These are phyloP conservation scores for Pseudonitzschia pungens DNA, from an alignment of 108 stramenopile genomes.

Conservation along the genomic window DNA sequence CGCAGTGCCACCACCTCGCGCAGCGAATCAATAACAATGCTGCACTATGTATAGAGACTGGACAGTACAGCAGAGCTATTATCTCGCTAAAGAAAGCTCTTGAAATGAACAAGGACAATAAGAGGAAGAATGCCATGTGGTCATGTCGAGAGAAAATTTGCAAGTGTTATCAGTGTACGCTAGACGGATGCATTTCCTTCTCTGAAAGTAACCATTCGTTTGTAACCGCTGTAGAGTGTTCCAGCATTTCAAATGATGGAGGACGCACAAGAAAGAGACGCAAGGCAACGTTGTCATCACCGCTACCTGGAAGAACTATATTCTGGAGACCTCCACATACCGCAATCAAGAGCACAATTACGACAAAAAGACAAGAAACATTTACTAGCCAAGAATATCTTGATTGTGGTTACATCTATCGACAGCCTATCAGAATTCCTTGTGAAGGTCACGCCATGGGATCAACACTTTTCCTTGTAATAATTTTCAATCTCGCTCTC, in stretches of 20 bases:
- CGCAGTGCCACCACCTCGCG: not conserved
- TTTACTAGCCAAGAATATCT: not conserved
- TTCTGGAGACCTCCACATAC: not conserved
- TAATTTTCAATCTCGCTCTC: slow-evolving; percentile 34
- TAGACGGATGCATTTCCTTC: slow-evolving; percentile 25
- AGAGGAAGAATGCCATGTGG: not conserved
- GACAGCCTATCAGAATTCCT: slow-evolving; percentile 22
- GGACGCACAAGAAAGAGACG: not conserved
- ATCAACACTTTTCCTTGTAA: slow-evolving; percentile 16
- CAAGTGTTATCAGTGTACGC: slow-evolving; percentile 10
- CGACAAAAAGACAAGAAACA: not conserved
- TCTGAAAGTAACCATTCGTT: not conserved
- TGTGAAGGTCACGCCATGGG: slow-evolving; percentile 22
- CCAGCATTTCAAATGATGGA: not conserved
- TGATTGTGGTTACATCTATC: slow-evolving; percentile 17
- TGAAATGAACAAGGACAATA: slow-evolving; percentile 1
- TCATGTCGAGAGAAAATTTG: not conserved
- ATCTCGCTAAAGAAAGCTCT: slow-evolving; percentile 18
- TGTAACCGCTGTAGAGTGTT: not conserved
- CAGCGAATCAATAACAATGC: slow-evolving; percentile 23
- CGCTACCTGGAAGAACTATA: not conserved
- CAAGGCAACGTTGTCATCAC: not conserved
- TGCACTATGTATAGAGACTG: slow-evolving; percentile 19
- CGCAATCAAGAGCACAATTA: not conserved
- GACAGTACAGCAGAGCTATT: slow-evolving; percentile 25